Evolutionary conservation across 2,329 filamentous ascomycete genomes (phyloP), one percentile per base, ranked within the genome.

Genomic region (Teratosphaeria epicoccoides): DNA sequence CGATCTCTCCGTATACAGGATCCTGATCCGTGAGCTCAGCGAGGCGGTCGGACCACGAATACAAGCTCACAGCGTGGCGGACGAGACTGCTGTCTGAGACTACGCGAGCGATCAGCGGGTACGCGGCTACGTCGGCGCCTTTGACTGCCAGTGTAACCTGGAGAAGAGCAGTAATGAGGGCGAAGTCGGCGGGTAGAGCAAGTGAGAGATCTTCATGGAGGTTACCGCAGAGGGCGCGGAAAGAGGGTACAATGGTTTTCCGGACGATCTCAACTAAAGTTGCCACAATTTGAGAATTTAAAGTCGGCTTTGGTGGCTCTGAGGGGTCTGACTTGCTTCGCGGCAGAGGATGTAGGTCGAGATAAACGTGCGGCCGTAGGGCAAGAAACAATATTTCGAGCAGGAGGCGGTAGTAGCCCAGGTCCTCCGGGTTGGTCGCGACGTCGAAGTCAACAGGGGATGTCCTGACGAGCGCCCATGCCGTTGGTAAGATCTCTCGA

Each of bases 1-100:
- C 87, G n/a, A 96, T 79, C 65, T 96, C 90, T 57, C 90, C 93
- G 67, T 96, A 97, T 25, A 97, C 76, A 0, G 93, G 91, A 64
- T 97, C 91, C 24, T 83, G 82, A 52, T 85, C 79, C 29, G 85
- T 78, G 0, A 84, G 78, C 37, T 96, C 76, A 0, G 85, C 80
- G 23, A 97, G 77, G 58, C 84, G 82, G 67, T 97, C 89, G 3
- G 91, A 82, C 93, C 93, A 98, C 0, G 89, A 95, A 70, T 91
- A 97, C 4, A 98, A 77, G 28, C 87, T 88, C 5, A 85, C 83
- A 0, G 89, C 90, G 55, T 89, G 86, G 61, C 91, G 86, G 45
- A 88, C 78, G 1, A 84, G 84, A 57, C 86, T 83, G 51, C 76
- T 76, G 54, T 79, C 76, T n/a, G 76, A 70, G 50, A 84, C 68